Evolutionary conservation across 73 alveolate species (phyloP), one percentile per base, ranked within the genome.

Genomic region (Paramecium caudatum): DNA sequence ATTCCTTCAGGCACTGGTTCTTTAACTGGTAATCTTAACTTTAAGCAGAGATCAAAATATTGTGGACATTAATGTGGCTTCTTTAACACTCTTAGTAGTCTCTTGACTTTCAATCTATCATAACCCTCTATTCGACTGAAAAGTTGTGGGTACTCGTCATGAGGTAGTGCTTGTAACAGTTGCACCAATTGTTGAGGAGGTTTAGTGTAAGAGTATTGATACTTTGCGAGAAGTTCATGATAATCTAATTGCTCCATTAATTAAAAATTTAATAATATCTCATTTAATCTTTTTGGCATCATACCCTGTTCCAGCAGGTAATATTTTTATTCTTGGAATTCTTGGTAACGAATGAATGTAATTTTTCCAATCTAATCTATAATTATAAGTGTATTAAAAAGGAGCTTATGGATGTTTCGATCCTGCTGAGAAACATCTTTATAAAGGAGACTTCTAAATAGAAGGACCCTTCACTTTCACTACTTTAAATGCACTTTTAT

Each of bases 221-320:
- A 74, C 19, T 47, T 45, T 45, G 16, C 25, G 25, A 74, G 47
- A 41, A 41, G 88, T 17, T 41, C 68, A 2, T 45, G 16, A 15
- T 74, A 45, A 74, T 74, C 88, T 15, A 74, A 33, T 74, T 74
- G 43, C 43, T 41, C 69, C 88, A 74, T 74, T 41, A 74, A 74
- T 74, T 74, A 74, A 74, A 74, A 39, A 41, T 33, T 65, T 32
- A 33, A 25, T 30, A 30, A 65, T 55, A 27, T 19, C 23, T 10
- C 45, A 19, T 55, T 4, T 55, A 23, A 19, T 19, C 80, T 27
- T 55, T 55, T 55, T 55, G 23, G 80, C 80, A 55, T 55, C 80
- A 55, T 55, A 55, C 8, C 80, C 80, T 27, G 80, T 55, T 6
- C 80, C 80, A 27, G 80, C 46, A 55, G 80, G 46, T 15, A 55